Base-by-base conservation (phyloP, 1,284 basidiomycete genomes). In the Tausonia pullulans region DNA sequence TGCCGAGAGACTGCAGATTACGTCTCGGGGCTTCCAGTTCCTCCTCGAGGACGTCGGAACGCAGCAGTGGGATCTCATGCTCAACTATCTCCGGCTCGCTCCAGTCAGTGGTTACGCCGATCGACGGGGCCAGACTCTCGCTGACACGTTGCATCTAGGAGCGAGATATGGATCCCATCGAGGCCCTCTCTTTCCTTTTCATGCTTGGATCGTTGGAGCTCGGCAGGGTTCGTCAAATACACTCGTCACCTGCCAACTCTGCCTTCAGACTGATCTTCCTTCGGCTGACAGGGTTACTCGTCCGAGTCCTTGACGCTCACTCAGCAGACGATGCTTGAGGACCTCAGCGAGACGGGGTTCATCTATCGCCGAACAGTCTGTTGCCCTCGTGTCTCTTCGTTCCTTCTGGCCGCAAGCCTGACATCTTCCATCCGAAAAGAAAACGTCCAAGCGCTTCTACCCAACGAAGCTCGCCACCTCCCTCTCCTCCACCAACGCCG, bases 391-490 rank as follows among this genome's bases (percentile, higher is more conserved):
- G 8, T 63, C 9, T 10, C 43, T 40, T 43, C n/a, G 4, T 58
- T 63, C 44, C 46, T 50, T 50, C 8, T 10, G 27, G 27, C 27
- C 27, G 27, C 55, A 10, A 39, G 8, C 45, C n/a, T 3, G 7
- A 16, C 5, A 48, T 52, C 27, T 27, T 27, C 27, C 27, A 27
- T 27, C 27, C 27, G 40, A 11, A 55, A 13, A 61, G 60, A 64
- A 64, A 49, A 52, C 63, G 48, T 61, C 63, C 67, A 84, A 85
- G 71, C 84, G 86, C 70, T 97, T 97, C 78, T 91, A 85, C 75
- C 96, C 96, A 16, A 98, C 96, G n/a, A 87, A 94, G 68, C 82
- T 98, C 53, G 89, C 95, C 1, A 97, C 94, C 0, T 95, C 94
- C 0, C 79, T 98, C 68, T 97, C 81, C 44, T 81, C 76, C 4